Evolutionary conservation across 768 basidiomycete genomes (phyloP), one percentile per base, ranked within the genome.

Genomic region (Psilocybe cubensis): DNA sequence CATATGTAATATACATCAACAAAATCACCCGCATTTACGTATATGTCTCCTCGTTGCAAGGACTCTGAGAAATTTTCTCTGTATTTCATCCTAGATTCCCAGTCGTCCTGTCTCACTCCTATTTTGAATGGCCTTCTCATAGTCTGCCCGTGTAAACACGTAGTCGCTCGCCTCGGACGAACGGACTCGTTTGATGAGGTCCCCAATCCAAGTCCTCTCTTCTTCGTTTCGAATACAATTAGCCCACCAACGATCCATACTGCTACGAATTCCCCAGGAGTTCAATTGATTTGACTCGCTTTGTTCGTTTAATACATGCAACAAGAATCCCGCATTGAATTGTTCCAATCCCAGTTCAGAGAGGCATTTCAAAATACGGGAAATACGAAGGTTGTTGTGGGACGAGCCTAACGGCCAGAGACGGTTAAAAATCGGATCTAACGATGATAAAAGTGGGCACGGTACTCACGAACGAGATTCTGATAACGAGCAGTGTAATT

Each of bases 161-260:
- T 72, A 79, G 0, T 64, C 74, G 21, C 71, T 71, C 18, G 68
- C 64, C 18, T 68, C 65, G 18, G 70, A 74, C 27, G 63, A 58
- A 50, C 89, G 80, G 38, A 84, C 86, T 50, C 76, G 79, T 49
- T 61, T 55, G 28, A 90, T 82, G 51, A 80, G 59, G n/a, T 65
- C 69, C 27, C 76, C 73, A 35, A 91, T 76, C 80, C 82, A 86
- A 23, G 70, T 66, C 60, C 88, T 76, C 59, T 88, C 86, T 57
- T 75, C 71, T n/a, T 79, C 77, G 60, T 86, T 78, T 58, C 89
- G 76, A 49, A 89, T 72, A 66, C 89, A 91, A 63, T 88, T 88
- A 18, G 84, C 83, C 89, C 89, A 91, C 86, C 87, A 92, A 55
- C 77, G 74, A 59, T 89, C 89, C 88, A 91, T 90, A 67, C 89